Conservation (phyloP, 139 green algal genomes). For the Pseudopediastrum boryanum region DNA sequence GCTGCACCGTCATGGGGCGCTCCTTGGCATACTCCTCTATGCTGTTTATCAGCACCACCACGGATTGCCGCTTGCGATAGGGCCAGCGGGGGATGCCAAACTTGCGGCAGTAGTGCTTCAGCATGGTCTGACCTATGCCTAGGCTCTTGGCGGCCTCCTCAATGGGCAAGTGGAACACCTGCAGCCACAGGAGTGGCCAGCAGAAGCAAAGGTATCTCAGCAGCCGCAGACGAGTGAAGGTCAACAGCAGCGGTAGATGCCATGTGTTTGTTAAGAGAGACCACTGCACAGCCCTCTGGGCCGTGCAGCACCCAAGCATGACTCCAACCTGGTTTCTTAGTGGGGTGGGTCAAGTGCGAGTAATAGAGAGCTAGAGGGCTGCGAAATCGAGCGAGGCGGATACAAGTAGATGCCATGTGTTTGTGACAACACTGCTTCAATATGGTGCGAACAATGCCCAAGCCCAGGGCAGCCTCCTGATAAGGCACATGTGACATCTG, state of each 20-base stretch:
- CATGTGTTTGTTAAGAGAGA: not conserved
- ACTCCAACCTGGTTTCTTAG: not conserved
- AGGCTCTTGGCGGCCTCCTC: constrained; percentile 57
- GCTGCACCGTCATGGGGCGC: constrained; percentile 12
- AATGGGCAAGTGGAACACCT: constrained; percentile 72
- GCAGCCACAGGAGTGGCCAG: not conserved
- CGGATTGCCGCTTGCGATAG: constrained; percentile 64
- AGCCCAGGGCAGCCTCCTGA: too few species aligned
- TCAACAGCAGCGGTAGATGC: not conserved
- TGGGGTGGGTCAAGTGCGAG: constrained; percentile 2
- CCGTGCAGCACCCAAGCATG: not conserved
- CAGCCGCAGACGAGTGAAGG: not conserved
- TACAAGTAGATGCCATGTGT: too few species aligned
- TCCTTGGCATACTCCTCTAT: constrained; percentile 35
- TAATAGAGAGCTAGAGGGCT: not conserved
- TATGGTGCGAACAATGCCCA: too few species aligned
- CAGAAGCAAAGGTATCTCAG: not conserved
- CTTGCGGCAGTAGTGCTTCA: constrained; percentile 75
- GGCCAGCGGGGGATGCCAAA: constrained; percentile 69
- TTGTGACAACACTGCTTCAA: too few species aligned
- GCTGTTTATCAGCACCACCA: constrained; percentile 64
- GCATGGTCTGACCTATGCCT: constrained; percentile 64
- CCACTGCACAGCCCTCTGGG: not conserved
- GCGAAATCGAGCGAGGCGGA: too few species aligned
- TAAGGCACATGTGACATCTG: too few species aligned